Evolutionary conservation across 1,284 basidiomycete species (phyloP).

Genomic region (Cryptococcus neoformans): DNA sequence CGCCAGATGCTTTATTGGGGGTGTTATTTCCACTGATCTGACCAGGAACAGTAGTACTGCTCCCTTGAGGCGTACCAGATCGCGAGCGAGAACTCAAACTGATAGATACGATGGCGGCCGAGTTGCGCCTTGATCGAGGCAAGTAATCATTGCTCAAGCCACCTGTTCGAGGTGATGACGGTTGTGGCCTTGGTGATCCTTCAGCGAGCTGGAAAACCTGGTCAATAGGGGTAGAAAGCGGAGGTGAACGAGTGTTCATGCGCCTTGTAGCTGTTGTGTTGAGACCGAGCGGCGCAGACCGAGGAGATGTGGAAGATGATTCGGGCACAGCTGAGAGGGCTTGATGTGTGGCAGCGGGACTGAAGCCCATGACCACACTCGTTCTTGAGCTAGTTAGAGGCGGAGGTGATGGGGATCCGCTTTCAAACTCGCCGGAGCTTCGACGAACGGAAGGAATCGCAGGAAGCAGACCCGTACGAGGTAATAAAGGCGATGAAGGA

Average conservation of each 20-base stretch:
- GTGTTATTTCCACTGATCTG: slow-evolving; percentile 31
- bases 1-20: slow-evolving; percentile 29
- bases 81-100: slow-evolving; percentile 40
- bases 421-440: not conserved
- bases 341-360: slow-evolving; percentile 11
- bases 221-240: slow-evolving; percentile 26
- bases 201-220: slow-evolving; percentile 14
- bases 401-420: slow-evolving; percentile 7
- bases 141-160: slow-evolving; percentile 19
- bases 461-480: too few species aligned
- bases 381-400: slow-evolving; percentile 10
- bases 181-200: too few species aligned
- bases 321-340: slow-evolving; percentile 16
- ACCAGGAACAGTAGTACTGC: slow-evolving; percentile 15
- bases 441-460: slow-evolving; percentile 5
- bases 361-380: slow-evolving; percentile 18
- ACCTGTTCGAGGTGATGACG: slow-evolving; percentile 10
- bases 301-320: slow-evolving; percentile 7
- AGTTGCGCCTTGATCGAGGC: slow-evolving; percentile 36
- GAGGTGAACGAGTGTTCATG: slow-evolving; percentile 17
- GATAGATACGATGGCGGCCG: slow-evolving; percentile 44
- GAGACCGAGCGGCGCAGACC: slow-evolving; percentile 6
- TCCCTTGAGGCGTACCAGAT: slow-evolving; percentile 39
- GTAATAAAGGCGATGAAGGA: too few species aligned
- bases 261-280: slow-evolving; percentile 9